These are phyloP conservation scores for Pseudocercospora pini-densiflorae DNA, from an alignment of 2,329 filamentous ascomycete species.

Conservation along the genomic window DNA sequence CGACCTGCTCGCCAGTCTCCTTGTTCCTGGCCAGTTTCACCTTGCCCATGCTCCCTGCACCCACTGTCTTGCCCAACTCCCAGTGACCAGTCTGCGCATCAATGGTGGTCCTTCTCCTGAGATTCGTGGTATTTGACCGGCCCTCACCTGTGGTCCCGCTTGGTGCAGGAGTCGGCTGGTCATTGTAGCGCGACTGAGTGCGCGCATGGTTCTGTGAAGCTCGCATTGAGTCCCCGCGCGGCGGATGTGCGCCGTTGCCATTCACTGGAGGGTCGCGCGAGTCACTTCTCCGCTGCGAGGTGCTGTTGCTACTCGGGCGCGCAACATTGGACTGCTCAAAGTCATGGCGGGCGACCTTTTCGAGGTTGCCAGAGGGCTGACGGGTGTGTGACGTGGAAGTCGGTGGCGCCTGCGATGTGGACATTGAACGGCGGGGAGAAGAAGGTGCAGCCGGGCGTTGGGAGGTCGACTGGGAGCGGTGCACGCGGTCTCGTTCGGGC, in stretches of 20 bases:
- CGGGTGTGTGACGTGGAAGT: constrained; percentile 36
- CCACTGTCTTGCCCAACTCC: constrained; percentile 95
- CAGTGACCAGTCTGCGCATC: constrained; percentile 85
- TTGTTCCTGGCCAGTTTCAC: constrained; percentile 93
- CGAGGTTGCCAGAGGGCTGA: constrained; percentile 54
- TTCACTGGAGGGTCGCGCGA: constrained; percentile 50
- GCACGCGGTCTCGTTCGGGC: constrained; percentile 53
- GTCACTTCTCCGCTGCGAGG: constrained; percentile 63
- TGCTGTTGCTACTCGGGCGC: constrained; percentile 45
- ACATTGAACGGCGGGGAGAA: constrained; percentile 43
- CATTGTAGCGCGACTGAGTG: constrained; percentile 49
- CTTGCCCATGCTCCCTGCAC: constrained; percentile 98
- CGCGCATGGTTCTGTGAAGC: constrained; percentile 46
- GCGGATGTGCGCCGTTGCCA: constrained; percentile 44
- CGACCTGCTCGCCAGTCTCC: constrained; percentile 91
- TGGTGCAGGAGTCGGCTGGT: constrained; percentile 41
- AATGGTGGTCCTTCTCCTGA: constrained; percentile 75
- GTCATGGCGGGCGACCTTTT: constrained; percentile 67
- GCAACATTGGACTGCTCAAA: constrained; percentile 73
- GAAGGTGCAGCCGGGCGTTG: constrained; percentile 37
- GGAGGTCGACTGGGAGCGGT: constrained; percentile 44
- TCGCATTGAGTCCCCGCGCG: constrained; percentile 58
- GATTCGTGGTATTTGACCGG: constrained; percentile 39
- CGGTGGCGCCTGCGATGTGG: constrained; percentile 38
- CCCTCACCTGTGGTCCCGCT: constrained; percentile 32